Base-by-base conservation (phyloP, 164 flowering plant species). In the Taxillus chinensis region DNA sequence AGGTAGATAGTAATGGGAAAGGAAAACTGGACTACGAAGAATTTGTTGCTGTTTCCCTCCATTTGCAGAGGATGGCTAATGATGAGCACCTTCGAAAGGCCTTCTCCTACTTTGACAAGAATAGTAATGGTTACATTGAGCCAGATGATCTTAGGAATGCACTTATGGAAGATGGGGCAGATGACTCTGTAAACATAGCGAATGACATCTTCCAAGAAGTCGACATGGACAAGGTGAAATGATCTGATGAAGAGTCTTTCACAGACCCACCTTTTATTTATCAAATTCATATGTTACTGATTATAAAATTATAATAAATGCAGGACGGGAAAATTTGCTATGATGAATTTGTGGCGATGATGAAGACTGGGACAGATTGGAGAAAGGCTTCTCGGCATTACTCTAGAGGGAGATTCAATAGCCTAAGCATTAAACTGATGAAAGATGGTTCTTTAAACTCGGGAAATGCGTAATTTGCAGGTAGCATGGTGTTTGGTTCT, bases 311-410 rank as follows among this genome's bases (percentile, higher is more conserved):
- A 14, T 62, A 60, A 8, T 14, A 50, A 57, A 27, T 69, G 68
- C 84, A 91, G 97, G 97, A 91, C 74, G 97, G 97, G 39, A 77
- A 63, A 41, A 86, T 91, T 56, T 86, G 95, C 77, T 91, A 86
- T 56, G 96, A 91, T 51, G 97, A 91, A 74, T 91, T 91, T 70
- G 88, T 70, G 12, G 89, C 96, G 1, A 91, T 91, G 97, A 91
- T 91, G 97, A 91, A 89, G 74, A 86, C 97, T 4, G 97, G 97
- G 57, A 91, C 97, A 8, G 97, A 91, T 72, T 91, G 96, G 96
- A 89, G 96, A 79, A 91, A 91, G 79, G 96, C 96, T 48, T 91
- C 98, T 65, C 80, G 97, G 41, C 96, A 88, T 72, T 91, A 88
- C 69, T 91, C 96, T 2, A 81, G 96, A 78, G 98, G 90, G 61